Evolutionary conservation across 2,329 filamentous ascomycete species (phyloP), one percentile per base, ranked within the genome.

Genomic region (Rosellinia necatrix): DNA sequence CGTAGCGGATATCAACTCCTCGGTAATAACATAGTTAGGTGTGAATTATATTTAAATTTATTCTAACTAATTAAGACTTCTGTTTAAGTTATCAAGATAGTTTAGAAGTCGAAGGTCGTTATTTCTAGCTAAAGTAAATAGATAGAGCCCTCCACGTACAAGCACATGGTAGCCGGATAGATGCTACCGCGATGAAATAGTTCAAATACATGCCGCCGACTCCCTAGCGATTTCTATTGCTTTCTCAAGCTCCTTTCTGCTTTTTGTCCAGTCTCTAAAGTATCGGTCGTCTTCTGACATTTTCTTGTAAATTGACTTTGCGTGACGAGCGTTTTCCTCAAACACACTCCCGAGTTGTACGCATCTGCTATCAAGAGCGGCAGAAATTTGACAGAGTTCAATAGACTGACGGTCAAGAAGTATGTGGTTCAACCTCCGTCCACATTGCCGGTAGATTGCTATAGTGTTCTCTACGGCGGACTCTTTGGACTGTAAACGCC

Each of bases 361-460:
- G 35, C 56, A 56, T 5, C 44, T 61, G 10, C 19, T 37, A 43
- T 61, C 35, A 25, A 59, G 59, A 34, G 25, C 40, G 22, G 43
- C 10, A 6, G 35, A 17, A 24, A n/a, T 19, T 30, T 56, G 52
- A 3, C 17, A 8, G 9, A 61, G 48, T 53, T 61, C 59, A 30
- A 17, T 44, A 19, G 52, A 41, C 49, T 61, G 59, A 17, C 49
- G 56, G 38, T 53, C 49, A 35, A 58, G 48, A 34, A 59, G 27
- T n/a, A 13, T 40, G 13, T 47, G 25, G 10, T 53, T 37, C 12
- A 59, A 10, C 6, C 41, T 42, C 2, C 12, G 48, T 3, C 48
- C 56, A 41, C 30, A 55, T 53, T 34, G 55, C 34, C 21, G 32
- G 43, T 61, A 61, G 4, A 6, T 50, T 30, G n/a, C 53, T 12